These are phyloP conservation scores for Diophrys appendiculata DNA, from an alignment of 73 alveolate species.

Conservation along the genomic window DNA sequence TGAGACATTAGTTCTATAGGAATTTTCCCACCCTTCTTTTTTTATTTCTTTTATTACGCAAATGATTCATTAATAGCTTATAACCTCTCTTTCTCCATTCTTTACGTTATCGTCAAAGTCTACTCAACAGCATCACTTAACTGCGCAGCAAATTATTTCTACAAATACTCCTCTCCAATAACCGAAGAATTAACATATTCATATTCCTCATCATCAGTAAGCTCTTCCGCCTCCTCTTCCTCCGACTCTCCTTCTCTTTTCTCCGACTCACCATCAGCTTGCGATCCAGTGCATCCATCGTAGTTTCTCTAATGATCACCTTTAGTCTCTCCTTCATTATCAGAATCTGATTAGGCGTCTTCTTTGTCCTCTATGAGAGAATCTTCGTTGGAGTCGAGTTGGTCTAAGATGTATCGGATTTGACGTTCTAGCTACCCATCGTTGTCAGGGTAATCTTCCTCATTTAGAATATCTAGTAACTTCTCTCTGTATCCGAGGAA, in stretches of 20 bases:
- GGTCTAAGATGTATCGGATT: conserved; percentile 78
- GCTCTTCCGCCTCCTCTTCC: not conserved
- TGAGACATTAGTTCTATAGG: too few species aligned
- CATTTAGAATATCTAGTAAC: conserved; percentile 45
- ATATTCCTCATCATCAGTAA: not conserved
- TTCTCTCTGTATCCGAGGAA: conserved; percentile 81
- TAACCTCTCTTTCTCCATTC: not conserved
- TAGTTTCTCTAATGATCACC: too few species aligned
- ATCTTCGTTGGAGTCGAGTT: conserved; percentile 47
- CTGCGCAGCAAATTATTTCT: not conserved
- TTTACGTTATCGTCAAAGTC: not conserved
- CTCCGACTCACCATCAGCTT: too few species aligned
- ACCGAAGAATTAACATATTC: not conserved
- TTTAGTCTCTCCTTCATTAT: not conserved
- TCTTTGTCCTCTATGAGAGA: not conserved
- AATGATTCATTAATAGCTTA: too few species aligned
- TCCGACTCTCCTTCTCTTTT: too few species aligned
- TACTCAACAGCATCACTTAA: too few species aligned
- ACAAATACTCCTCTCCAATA: not conserved
- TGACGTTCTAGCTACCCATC: conserved; percentile 81
- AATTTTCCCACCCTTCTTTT: too few species aligned
- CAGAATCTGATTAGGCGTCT: conserved; percentile 9
- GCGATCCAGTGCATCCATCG: too few species aligned
- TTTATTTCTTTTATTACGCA: too few species aligned
- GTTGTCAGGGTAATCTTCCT: conserved; percentile 10